These are phyloP conservation scores for Pseudocercospora ulei DNA, from an alignment of 2,329 filamentous ascomycete genomes.

Conservation along the genomic window DNA sequence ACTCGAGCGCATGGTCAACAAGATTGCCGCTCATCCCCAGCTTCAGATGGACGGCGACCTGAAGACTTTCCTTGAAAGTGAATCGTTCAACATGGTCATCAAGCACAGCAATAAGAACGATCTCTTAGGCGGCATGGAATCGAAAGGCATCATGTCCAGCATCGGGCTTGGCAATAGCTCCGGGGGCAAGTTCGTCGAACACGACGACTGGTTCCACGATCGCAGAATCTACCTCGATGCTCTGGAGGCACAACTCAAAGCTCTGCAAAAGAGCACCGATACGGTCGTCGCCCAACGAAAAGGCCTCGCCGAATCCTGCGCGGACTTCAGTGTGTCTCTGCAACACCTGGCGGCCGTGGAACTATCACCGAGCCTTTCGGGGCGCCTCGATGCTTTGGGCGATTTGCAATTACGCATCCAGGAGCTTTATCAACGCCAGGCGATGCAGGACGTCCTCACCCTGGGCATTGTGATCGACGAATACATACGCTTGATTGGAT, in stretches of 20 bases:
- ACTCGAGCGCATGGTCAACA: constrained; percentile 95
- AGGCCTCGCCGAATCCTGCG: constrained; percentile 82
- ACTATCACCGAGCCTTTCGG: constrained; percentile 76
- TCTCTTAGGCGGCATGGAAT: constrained; percentile 61
- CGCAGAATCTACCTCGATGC: constrained; percentile 90
- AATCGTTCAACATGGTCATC: constrained; percentile 88
- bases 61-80: constrained; percentile 94
- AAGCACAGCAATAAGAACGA: constrained; percentile 85
- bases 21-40: constrained; percentile 77
- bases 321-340: constrained; percentile 87
- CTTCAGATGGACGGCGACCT: constrained; percentile 87
- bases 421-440: constrained; percentile 91
- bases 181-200: constrained; percentile 80
- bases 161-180: constrained; percentile 65
- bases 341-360: constrained; percentile 88
- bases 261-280: constrained; percentile 85
- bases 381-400: constrained; percentile 79
- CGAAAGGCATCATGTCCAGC: constrained; percentile 76
- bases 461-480: constrained; percentile 97
- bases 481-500: constrained; percentile 91
- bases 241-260: constrained; percentile 74
- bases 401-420: constrained; percentile 88
- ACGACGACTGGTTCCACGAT: constrained; percentile 99
- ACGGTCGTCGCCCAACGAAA: constrained; percentile 86
- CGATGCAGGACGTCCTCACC: constrained; percentile 90